Evolutionary conservation across 441 rosid species (phyloP).

Genomic region (Pelargonium fulgidum): DNA sequence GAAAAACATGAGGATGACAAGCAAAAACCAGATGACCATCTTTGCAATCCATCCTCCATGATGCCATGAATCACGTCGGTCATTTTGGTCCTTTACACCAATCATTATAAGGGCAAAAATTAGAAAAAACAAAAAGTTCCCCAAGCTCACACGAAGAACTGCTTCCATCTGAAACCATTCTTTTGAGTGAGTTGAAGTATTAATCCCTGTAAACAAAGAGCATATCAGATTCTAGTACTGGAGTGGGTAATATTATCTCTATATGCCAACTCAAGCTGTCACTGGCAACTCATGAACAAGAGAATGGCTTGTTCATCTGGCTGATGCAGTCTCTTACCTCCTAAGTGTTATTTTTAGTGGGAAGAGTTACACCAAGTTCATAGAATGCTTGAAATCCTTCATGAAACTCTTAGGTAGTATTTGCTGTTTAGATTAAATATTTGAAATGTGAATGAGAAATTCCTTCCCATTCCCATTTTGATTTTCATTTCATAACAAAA

Average conservation of each 20-base stretch:
- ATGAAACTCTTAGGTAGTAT: too few relatives aligned
- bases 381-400: too few relatives aligned
- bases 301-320: too few relatives aligned
- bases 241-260: not conserved
- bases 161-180: constrained; percentile 89
- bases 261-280: too few relatives aligned
- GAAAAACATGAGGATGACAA: constrained; percentile 81
- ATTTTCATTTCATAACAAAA: too few relatives aligned
- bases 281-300: too few relatives aligned
- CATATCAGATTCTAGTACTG: constrained; percentile 1
- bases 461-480: too few relatives aligned
- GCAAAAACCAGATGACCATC: constrained; percentile 78
- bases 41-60: constrained; percentile 90
- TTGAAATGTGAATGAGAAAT: too few relatives aligned
- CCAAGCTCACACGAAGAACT: constrained; percentile 91
- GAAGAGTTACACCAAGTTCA: too few relatives aligned
- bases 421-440: too few relatives aligned
- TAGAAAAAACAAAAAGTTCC: constrained; percentile 73
- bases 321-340: too few relatives aligned
- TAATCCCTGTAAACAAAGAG: constrained; percentile 58
- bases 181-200: constrained; percentile 45
- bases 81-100: constrained; percentile 88
- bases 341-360: too few relatives aligned
- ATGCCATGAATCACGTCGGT: constrained; percentile 84
- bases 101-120: constrained; percentile 77